Base-by-base conservation (phyloP, 1,284 basidiomycete species). In the Rhodotorula sp. region DNA sequence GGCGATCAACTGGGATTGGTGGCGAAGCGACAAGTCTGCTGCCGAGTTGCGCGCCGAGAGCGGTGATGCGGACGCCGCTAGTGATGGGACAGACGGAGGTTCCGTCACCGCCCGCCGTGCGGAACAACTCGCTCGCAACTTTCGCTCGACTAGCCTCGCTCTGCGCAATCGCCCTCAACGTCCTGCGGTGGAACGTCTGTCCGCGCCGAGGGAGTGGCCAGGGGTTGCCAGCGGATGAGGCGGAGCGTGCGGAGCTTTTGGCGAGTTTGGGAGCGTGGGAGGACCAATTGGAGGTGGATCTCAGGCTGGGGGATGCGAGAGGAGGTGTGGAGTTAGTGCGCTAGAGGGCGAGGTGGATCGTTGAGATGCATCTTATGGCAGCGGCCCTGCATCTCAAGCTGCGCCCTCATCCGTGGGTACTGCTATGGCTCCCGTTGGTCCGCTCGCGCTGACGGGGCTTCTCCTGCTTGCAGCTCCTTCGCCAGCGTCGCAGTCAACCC, bases 1-100 rank as follows among this genome's bases (percentile, higher is more conserved):
- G n/a, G 70, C 71, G 60, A 44, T 44, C 40, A 67, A 74, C 51
- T 74, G 69, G 28, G 72, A 74, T 22, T 47, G 71, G 26, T 74
- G 72, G 72, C 30, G 70, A n/a, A 64, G 58, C 24, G 71, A 73
- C 48, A 73, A 73, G 67, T 62, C 68, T 6, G 59, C 62, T 2
- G 30, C 13, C 8, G 71, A 69, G 51, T 48, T 72, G n/a, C 34
- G 68, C 0, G 56, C 37, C 2, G 72, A 73, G 20, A 63, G 68
- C 59, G 30, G 31, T 0, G n/a, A n/a, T 28, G 22, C 46, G 44
- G 53, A 34, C n/a, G 22, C 13, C 15, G 22, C 22, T 20, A 55
- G 1, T 22, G 34, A 40, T 22, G 54, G 30, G 44, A n/a, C 37
- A 22, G 15, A 10, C 10, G 26, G 47, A 1, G 50, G 40, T 11